Evolutionary conservation across 805 yeast genomes (phyloP), one percentile per base, ranked within the genome.

Genomic region (Suhomyces faveliae): DNA sequence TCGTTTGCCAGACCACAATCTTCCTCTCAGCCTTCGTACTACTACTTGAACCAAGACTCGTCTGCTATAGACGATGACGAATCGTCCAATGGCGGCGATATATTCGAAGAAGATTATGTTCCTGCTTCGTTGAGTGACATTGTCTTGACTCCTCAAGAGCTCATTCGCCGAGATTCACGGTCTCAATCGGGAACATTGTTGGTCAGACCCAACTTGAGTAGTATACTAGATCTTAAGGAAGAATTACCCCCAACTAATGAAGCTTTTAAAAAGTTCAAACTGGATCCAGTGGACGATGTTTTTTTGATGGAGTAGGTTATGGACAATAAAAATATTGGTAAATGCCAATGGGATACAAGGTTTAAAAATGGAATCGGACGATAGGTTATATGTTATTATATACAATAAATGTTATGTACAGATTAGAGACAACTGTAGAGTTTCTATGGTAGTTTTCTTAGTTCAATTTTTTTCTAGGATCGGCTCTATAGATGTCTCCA

Each of bases 111-210:
- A 54, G 96, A 87, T 60, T 86, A 81, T 56, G 86, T 90, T 3
- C 97, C 97, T 1, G 82, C 85, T 5, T 80, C 91, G 23, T 68
- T 90, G 33, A 79, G 84, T n/a, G 96, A 89, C 54, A 70, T 89
- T 43, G 70, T 73, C 15, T 68, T 91, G 42, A 88, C 96, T 0
- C 95, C 96, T 0, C 87, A 81, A 54, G 96, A 90, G 61, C 66
- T 86, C 17, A 68, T 67, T 50, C 72, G 84, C 56, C 75, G 96
- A 40, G 81, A 89, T 51, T 83, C 90, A 9, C 73, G 89, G 49
- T 76, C 81, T 7, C 76, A 72, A 43, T 66, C 72, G 20, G 77
- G 77, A 1, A 72, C 76, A 0, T 55, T 73, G 10, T 55, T 66
- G 25, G 70, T 65, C 24, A 58, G 74, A 43, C 76, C 76, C 2